A percentile compares a stretch with the other conserved stretches of the same genome.
phyloP scores from a whole-genome alignment of 495 filamentous ascomycete genomes.

The Penicillium coprophilum region DNA sequence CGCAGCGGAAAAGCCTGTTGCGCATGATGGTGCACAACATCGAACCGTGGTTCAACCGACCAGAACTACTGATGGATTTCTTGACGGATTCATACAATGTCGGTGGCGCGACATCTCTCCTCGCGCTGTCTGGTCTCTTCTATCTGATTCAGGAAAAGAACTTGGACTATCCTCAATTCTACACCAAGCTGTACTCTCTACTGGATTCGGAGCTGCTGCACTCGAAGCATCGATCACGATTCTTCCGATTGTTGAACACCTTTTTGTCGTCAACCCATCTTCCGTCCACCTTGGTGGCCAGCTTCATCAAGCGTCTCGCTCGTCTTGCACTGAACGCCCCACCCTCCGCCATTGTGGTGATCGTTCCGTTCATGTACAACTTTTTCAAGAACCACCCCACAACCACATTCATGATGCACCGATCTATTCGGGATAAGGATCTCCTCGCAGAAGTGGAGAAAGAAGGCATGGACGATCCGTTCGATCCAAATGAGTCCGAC shows the following conservation, averaged over 20 bases:
- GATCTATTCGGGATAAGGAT: conserved; percentile 60
- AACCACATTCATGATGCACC: conserved; percentile 94
- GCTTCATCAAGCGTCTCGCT: conserved; percentile 90
- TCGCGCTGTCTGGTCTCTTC: conserved; percentile 91
- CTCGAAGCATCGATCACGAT: conserved; percentile 87
- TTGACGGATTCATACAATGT: conserved; percentile 86
- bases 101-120: conserved; percentile 80
- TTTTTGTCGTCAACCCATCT: conserved; percentile 93
- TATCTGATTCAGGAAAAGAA: conserved; percentile 92
- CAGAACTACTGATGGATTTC: conserved; percentile 95
- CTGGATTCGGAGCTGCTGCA: conserved; percentile 83
- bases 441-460: conserved; percentile 56
- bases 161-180: conserved; percentile 95
- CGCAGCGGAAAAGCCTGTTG: conserved; percentile 79
- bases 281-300: conserved; percentile 84
- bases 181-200: conserved; percentile 87
- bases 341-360: conserved; percentile 79
- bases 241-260: conserved; percentile 89
- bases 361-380: conserved; percentile 95
- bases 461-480: conserved; percentile 77
- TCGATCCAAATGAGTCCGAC: conserved; percentile 69
- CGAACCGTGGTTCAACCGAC: conserved; percentile 80
- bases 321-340: conserved; percentile 80
- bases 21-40: conserved; percentile 71
- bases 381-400: conserved; percentile 85